Evolutionary conservation across 1,284 basidiomycete genomes (phyloP).

Genomic region (Porogramme epimiltina): DNA sequence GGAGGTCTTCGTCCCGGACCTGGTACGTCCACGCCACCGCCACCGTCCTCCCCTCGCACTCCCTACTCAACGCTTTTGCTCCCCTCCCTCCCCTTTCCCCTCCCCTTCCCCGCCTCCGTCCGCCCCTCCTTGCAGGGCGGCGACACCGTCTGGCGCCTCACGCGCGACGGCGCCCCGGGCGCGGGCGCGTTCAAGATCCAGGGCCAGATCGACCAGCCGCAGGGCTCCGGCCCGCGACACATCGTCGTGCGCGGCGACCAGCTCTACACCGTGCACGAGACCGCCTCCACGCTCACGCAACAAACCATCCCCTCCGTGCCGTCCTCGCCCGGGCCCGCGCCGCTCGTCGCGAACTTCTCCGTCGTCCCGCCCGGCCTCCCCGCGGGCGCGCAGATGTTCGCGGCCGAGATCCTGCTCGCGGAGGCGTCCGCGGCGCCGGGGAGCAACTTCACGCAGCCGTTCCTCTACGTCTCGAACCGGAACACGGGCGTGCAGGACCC

Average conservation of each 20-base stretch:
- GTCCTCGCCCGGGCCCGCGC: conserved; percentile 37
- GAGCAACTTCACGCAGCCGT: conserved; percentile 32
- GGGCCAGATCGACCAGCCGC: conserved; percentile 62
- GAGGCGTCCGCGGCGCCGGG: conserved; percentile 18
- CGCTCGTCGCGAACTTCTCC: conserved; percentile 52
- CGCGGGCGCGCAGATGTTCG: conserved; percentile 49
- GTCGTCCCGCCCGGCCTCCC: conserved; percentile 58
- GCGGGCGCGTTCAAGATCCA: conserved; percentile 53
- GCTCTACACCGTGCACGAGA: conserved; percentile 66
- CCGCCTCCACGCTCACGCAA: conserved; percentile 61
- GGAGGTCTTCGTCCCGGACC: conserved; percentile 66
- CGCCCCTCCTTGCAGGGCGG: conserved; percentile 50
- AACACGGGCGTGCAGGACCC: conserved; percentile 35
- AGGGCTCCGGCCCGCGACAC: conserved; percentile 68
- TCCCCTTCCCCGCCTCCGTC: too few species aligned
- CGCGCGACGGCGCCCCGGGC: conserved; percentile 37
- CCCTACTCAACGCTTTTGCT: background rate
- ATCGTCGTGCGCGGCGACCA: conserved; percentile 54
- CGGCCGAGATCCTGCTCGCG: conserved; percentile 47
- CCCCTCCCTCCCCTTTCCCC: background rate
- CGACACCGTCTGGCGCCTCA: conserved; percentile 67
- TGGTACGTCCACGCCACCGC: conserved; percentile 41
- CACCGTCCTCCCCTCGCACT: background rate
- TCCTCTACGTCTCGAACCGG: conserved; percentile 42
- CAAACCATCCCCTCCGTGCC: conserved; percentile 56